Percentiles rank a stretch among this genome's conserved stretches.
These are phyloP conservation scores for Daedaleopsis sinensis DNA, from an alignment of 768 basidiomycete genomes.

Conservation along the genomic window DNA sequence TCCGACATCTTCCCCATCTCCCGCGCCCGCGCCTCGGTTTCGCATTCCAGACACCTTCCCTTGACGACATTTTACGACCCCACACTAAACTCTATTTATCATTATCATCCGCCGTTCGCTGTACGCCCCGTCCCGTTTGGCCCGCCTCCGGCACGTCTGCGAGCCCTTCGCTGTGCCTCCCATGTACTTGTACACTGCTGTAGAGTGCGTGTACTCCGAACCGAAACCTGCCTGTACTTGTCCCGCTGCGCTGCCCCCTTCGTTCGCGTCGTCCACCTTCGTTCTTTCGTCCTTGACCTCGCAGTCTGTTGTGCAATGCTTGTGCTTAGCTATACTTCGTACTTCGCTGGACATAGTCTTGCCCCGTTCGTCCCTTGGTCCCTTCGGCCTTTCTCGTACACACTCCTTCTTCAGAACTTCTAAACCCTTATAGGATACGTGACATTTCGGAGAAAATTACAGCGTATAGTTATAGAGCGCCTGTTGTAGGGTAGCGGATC, in stretches of 20 bases:
- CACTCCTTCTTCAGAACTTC: slow-evolving; percentile 5
- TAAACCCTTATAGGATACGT: not conserved
- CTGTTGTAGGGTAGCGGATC: slow-evolving; percentile 15
- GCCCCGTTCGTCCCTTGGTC: not conserved
- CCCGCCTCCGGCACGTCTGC: not conserved
- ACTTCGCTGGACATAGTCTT: not conserved
- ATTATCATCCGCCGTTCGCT: not conserved
- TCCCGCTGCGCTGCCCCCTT: not conserved
- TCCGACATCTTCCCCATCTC: not conserved
- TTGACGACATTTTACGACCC: not conserved
- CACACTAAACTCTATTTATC: not conserved
- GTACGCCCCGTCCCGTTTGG: not conserved
- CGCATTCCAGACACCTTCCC: not conserved
- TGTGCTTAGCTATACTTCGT: not conserved
- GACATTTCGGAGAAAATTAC: slow-evolving; percentile 7
- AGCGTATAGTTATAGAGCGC: slow-evolving; percentile 19
- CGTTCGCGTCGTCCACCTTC: not conserved
- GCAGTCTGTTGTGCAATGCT: not conserved
- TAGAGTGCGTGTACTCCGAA: not conserved
- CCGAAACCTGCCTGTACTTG: not conserved
- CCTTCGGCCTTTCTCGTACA: no score
- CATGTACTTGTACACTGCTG: not conserved
- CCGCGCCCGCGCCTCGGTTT: not conserved
- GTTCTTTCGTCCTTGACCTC: not conserved
- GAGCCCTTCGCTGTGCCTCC: not conserved